A percentile compares a stretch with the other conserved stretches of the same genome.
Conservation (phyloP, 2,329 filamentous ascomycete species). For the Pestalotiopsis sp. region DNA sequence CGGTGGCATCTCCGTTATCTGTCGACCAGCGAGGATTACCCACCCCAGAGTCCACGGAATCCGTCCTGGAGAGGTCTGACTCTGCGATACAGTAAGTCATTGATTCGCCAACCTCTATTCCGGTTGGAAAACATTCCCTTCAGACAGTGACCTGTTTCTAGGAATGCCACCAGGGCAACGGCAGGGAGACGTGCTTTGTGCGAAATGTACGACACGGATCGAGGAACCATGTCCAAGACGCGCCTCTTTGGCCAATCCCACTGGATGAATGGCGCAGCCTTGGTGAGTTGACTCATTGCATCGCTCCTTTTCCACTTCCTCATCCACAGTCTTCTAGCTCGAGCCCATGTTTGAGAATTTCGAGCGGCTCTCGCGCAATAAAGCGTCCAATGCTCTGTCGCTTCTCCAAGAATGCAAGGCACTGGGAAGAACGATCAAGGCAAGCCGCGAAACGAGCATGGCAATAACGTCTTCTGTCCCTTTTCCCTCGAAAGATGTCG, state of each 20-base stretch:
- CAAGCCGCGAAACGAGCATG: conserved; percentile 48
- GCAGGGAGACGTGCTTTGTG: conserved; percentile 32
- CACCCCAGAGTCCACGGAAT: background rate
- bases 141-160: conserved; percentile 22
- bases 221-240: conserved; percentile 55
- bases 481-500: conserved; percentile 47
- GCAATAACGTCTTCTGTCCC: conserved; percentile 40
- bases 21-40: background rate
- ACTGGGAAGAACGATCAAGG: conserved; percentile 54
- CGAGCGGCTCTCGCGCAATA: conserved; percentile 40
- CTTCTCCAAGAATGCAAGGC: conserved; percentile 53
- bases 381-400: conserved; percentile 34
- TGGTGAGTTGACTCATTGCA: conserved; percentile 37
- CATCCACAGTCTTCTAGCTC: conserved; percentile 31
- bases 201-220: conserved; percentile 33
- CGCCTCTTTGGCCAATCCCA: conserved; percentile 59
- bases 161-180: background rate
- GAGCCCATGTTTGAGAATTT: conserved; percentile 45
- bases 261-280: conserved; percentile 51
- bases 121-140: background rate
- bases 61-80: background rate
- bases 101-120: background rate
- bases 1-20: background rate
- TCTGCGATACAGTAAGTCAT: background rate
- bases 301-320: conserved; percentile 10